Evolutionary conservation across 2,329 filamentous ascomycete species (phyloP).

Genomic region (Fusarium sp.): DNA sequence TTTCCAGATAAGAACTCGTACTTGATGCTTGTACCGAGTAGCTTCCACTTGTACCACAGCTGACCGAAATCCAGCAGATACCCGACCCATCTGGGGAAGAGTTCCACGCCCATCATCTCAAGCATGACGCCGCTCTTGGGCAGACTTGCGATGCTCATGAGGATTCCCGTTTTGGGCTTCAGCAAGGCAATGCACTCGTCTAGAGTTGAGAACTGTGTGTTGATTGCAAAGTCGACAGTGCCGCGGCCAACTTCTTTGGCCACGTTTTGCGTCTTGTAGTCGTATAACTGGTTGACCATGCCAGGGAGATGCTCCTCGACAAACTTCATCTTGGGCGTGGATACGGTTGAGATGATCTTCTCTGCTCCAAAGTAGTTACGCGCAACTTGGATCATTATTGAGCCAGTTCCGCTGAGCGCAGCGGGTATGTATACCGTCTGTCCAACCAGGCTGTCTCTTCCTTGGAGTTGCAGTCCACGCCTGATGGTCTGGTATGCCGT

Average conservation of each 20-base stretch:
- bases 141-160: conserved; percentile 59
- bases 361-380: conserved; percentile 65
- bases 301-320: conserved; percentile 61
- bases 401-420: conserved; percentile 65
- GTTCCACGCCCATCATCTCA: conserved; percentile 52
- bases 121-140: conserved; percentile 53
- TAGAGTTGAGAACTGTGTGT: conserved; percentile 62
- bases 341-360: conserved; percentile 67
- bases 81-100: conserved; percentile 57
- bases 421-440: conserved; percentile 68
- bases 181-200: conserved; percentile 57
- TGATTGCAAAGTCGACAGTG: conserved; percentile 66
- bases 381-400: conserved; percentile 64
- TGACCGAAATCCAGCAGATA: conserved; percentile 56
- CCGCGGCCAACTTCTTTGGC: conserved; percentile 56
- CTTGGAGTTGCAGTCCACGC: conserved; percentile 56
- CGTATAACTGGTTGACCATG: conserved; percentile 65
- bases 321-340: conserved; percentile 64
- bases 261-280: conserved; percentile 64
- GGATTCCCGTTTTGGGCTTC: conserved; percentile 56
- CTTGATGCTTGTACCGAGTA: conserved; percentile 62
- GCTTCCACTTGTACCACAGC: conserved; percentile 59
- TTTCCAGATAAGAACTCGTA: conserved; percentile 64
- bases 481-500: conserved; percentile 63
- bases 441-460: conserved; percentile 59